Conservation (phyloP, 23 red algal genomes). For the Cyanidioschyzon merolae region DNA sequence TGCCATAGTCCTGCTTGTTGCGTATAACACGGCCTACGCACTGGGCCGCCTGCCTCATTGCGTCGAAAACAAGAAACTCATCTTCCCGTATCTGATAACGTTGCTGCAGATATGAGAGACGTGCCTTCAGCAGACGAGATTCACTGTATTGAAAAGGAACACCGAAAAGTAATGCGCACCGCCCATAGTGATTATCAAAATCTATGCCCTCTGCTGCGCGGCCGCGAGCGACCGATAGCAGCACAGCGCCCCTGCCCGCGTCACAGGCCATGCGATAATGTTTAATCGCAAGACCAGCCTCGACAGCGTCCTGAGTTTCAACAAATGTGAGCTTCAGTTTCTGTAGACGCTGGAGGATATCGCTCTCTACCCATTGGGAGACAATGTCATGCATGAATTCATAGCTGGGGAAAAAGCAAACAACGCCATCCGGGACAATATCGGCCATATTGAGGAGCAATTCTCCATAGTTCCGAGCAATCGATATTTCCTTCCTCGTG, state of each 20-base stretch:
- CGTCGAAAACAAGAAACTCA: constrained; percentile 26
- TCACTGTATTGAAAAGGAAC: constrained; percentile 33
- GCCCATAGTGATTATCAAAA: constrained; percentile 26
- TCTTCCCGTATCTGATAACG: constrained; percentile 24
- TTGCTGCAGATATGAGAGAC: constrained; percentile 9
- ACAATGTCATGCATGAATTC: constrained; percentile 22
- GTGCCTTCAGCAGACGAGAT: constrained; percentile 15
- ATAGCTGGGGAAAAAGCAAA: constrained; percentile 36
- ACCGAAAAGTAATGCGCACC: constrained; percentile 21
- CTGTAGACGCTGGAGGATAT: constrained; percentile 11
- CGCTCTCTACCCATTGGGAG: constrained; percentile 13
- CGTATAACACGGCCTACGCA: constrained; percentile 29
- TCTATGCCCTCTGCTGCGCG: constrained; percentile 27
- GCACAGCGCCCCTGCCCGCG: constrained; percentile 18
- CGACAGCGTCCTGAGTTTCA: constrained; percentile 18
- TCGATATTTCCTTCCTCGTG: background rate
- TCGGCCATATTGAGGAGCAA: constrained; percentile 8
- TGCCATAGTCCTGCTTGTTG: constrained; percentile 28
- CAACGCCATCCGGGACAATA: constrained; percentile 19
- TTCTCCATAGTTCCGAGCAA: constrained; percentile 18
- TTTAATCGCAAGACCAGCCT: constrained; percentile 10
- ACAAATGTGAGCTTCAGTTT: constrained; percentile 13
- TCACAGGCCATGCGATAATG: constrained; percentile 26
- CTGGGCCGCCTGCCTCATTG: constrained; percentile 30
- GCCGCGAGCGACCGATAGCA: constrained; percentile 26